Percentiles rank a stretch among this genome's conserved stretches.
These are phyloP conservation scores for Coffea eugenioides DNA, from an alignment of 257 asterid genomes.

Conservation along the genomic window DNA sequence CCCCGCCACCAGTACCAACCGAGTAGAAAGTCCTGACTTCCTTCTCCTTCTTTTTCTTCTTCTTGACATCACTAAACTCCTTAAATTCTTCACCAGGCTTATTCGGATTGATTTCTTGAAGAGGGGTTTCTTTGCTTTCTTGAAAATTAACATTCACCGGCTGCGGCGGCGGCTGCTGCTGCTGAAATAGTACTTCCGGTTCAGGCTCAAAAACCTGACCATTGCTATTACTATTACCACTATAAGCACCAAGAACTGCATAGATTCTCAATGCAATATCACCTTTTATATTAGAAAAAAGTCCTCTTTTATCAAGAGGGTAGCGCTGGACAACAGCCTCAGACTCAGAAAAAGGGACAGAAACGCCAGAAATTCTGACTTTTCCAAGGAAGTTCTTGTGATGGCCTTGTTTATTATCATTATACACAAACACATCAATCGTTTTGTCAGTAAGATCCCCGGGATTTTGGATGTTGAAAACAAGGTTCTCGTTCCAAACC, in stretches of 20 bases:
- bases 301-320: slow-evolving; percentile 88
- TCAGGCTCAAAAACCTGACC: slow-evolving; percentile 14
- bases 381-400: slow-evolving; percentile 73
- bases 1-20: slow-evolving; percentile 38
- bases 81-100: slow-evolving; percentile 41
- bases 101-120: slow-evolving; percentile 38
- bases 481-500: slow-evolving; percentile 73
- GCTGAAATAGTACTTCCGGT: slow-evolving; percentile 6
- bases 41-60: slow-evolving; percentile 56
- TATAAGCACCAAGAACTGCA: slow-evolving; percentile 27
- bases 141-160: slow-evolving; percentile 23
- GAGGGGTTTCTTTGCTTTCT: slow-evolving; percentile 29
- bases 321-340: slow-evolving; percentile 61
- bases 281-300: slow-evolving; percentile 77
- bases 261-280: slow-evolving; percentile 61
- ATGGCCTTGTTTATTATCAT: slow-evolving; percentile 50
- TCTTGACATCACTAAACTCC: slow-evolving; percentile 35
- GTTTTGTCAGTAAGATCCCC: slow-evolving; percentile 37
- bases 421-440: slow-evolving; percentile 59
- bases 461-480: slow-evolving; percentile 53
- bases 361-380: slow-evolving; percentile 63
- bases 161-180: slow-evolving; percentile 15
- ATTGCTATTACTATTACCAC: background rate
- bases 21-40: slow-evolving; percentile 61
- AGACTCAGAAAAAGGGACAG: slow-evolving; percentile 54